Evolutionary conservation across 306 rosid species (phyloP).

Genomic region (Lathyrus sativus): DNA sequence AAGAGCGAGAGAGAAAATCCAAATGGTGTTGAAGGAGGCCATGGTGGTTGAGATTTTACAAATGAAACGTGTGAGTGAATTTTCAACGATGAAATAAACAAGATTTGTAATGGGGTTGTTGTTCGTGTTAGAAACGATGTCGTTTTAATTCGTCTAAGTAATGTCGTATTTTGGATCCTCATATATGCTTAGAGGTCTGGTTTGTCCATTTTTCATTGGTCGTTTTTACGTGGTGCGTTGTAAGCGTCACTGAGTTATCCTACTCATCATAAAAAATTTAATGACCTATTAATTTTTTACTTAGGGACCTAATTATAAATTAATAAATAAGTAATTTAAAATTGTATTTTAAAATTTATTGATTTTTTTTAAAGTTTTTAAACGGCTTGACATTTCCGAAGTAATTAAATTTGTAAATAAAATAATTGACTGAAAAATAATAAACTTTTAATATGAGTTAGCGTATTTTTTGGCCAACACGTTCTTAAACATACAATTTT

Average conservation of each 20-base stretch:
- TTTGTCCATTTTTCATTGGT: slow-evolving; percentile 32
- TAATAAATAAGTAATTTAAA: too few species aligned
- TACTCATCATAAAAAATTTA: too few species aligned
- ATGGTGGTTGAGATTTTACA: slow-evolving; percentile 25
- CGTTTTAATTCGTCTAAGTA: slow-evolving; percentile 4
- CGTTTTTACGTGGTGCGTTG: slow-evolving; percentile 35
- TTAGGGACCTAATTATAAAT: too few species aligned
- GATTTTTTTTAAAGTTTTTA: too few species aligned
- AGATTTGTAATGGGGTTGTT: slow-evolving; percentile 16
- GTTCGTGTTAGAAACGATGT: neutral
- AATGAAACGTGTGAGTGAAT: slow-evolving; percentile 5
- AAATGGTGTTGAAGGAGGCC: slow-evolving; percentile 50
- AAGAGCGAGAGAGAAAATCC: slow-evolving; percentile 64
- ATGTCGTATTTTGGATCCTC: neutral
- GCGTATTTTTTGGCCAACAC: too few species aligned
- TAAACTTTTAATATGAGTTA: too few species aligned
- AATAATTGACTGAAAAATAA: too few species aligned
- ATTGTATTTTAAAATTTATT: too few species aligned
- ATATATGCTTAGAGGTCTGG: neutral
- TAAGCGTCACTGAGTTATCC: neutral
- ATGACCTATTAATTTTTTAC: too few species aligned
- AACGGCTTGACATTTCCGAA: too few species aligned
- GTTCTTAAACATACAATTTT: too few species aligned
- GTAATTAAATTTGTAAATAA: too few species aligned
- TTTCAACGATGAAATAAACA: slow-evolving; percentile 25